Evolutionary conservation across 2,329 filamentous ascomycete genomes (phyloP).

Genomic region (Exserohilum rostratum): DNA sequence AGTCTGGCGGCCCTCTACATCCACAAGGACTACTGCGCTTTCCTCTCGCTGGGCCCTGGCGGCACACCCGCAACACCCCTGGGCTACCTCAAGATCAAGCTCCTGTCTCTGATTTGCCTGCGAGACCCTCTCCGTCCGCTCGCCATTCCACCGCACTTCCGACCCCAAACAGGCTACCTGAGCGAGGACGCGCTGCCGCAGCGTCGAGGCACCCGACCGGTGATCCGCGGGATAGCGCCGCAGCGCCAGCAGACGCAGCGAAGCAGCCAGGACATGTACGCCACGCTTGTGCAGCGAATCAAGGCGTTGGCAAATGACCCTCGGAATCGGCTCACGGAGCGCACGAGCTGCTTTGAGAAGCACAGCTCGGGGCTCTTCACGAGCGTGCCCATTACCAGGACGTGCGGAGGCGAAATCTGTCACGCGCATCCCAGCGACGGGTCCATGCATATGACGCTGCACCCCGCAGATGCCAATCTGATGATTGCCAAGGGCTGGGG

Average conservation of each 20-base stretch:
- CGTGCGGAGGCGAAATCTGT: slow-evolving; percentile 79
- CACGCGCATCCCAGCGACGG: slow-evolving; percentile 80
- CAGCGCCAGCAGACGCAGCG: slow-evolving; percentile 78
- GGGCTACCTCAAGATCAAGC: slow-evolving; percentile 76
- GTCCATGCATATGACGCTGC: slow-evolving; percentile 79
- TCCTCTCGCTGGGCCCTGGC: slow-evolving; percentile 77
- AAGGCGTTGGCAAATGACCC: slow-evolving; percentile 30
- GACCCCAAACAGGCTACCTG: slow-evolving; percentile 66
- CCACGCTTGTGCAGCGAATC: slow-evolving; percentile 24
- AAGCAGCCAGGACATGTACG: slow-evolving; percentile 59
- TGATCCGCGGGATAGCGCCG: slow-evolving; percentile 76
- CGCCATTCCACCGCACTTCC: slow-evolving; percentile 56
- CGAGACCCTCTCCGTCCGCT: slow-evolving; percentile 71
- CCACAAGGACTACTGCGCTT: slow-evolving; percentile 75
- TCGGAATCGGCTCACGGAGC: slow-evolving; percentile 51
- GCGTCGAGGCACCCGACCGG: slow-evolving; percentile 68
- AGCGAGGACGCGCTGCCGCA: slow-evolving; percentile 58
- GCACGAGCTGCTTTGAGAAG: slow-evolving; percentile 80
- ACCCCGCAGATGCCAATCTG: slow-evolving; percentile 75
- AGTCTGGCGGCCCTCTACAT: slow-evolving; percentile 50
- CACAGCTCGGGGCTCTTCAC: slow-evolving; percentile 79
- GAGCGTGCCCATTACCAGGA: slow-evolving; percentile 67
- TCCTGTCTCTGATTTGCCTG: slow-evolving; percentile 73
- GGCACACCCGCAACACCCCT: slow-evolving; percentile 75
- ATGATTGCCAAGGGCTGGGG: slow-evolving; percentile 81